Base-by-base conservation (phyloP, 2,329 filamentous ascomycete genomes). In the Allantophomopsis lycopodina region DNA sequence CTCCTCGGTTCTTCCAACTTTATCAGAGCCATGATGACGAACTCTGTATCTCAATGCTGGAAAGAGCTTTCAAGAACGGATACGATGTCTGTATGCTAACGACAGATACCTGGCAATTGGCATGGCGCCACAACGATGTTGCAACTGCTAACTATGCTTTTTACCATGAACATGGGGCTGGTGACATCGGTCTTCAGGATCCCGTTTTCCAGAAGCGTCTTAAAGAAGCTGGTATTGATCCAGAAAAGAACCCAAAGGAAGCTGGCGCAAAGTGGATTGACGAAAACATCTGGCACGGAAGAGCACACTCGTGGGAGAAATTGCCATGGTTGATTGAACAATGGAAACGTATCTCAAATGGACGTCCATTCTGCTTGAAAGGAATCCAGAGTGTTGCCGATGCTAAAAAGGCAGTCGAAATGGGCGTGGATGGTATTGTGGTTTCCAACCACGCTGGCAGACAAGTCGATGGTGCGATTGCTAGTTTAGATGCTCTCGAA, bases 11-110 rank as follows among this genome's bases (percentile, higher is more conserved):
- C 52, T 79, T 70, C 55, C 76, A 80, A 52, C 60, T 80, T 1
- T 80, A 80, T 53, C 69, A 71, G 67, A 71, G 71, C 2, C 72
- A 77, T 40, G 73, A 79, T 45, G 72, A 79, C 42, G 70, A 71
- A 41, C 52, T 79, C 17, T 71, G 73, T 0, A 39, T 72, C 3
- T 72, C 66, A 1, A 57, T 80, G n/a, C 57, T 80, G 2, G 59
- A 60, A 13, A 59, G 74, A 17, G 75, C 76, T 0, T 60, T 65
- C 44, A 56, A 69, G 2, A 60, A 56, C 5, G 74, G 74, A 1
- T 79, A 71, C 52, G 62, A 64, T 2, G 76, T 66, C 0, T 69
- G 69, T 40, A 69, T 80, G 6, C 56, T 80, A 1, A 79, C 73
- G 1, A 65, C 73, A 0, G 75, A 80, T 53, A 80, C 74, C 0